These are phyloP conservation scores for Castanopsis chinensis DNA, from an alignment of 306 rosid genomes.

Conservation along the genomic window DNA sequence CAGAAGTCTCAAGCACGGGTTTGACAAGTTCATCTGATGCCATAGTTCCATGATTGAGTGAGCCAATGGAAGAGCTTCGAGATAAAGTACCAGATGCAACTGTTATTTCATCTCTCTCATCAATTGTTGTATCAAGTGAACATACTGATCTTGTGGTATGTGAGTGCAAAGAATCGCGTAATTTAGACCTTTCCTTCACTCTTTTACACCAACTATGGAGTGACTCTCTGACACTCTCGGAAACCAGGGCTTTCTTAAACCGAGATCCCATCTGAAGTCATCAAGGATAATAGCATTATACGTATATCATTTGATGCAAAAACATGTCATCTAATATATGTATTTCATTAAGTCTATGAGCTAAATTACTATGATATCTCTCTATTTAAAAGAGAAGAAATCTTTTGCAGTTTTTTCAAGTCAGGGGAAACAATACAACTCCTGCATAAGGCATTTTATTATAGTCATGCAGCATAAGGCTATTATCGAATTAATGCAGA, in stretches of 20 bases:
- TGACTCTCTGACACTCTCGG: slow-evolving; percentile 88
- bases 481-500: too few relatives aligned
- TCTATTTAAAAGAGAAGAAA: too few relatives aligned
- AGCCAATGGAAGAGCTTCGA: slow-evolving; percentile 65
- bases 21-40: slow-evolving; percentile 48
- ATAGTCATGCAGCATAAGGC: too few relatives aligned
- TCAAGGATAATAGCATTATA: not conserved
- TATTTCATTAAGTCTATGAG: not conserved
- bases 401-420: too few relatives aligned
- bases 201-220: slow-evolving; percentile 98
- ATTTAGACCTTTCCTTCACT: slow-evolving; percentile 77
- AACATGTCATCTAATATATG: not conserved
- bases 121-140: slow-evolving; percentile 66
- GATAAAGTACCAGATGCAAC: slow-evolving; percentile 73
- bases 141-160: slow-evolving; percentile 73
- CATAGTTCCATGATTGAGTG: slow-evolving; percentile 67
- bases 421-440: too few relatives aligned
- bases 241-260: slow-evolving; percentile 74
- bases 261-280: slow-evolving; percentile 80
- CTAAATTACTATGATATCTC: not conserved
- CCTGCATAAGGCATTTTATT: too few relatives aligned
- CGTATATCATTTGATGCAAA: not conserved
- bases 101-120: slow-evolving; percentile 82
- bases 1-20: slow-evolving; percentile 24
- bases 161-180: slow-evolving; percentile 51